Base-by-base conservation (phyloP, 305 asterid genomes). In the Fraxinus sp. region DNA sequence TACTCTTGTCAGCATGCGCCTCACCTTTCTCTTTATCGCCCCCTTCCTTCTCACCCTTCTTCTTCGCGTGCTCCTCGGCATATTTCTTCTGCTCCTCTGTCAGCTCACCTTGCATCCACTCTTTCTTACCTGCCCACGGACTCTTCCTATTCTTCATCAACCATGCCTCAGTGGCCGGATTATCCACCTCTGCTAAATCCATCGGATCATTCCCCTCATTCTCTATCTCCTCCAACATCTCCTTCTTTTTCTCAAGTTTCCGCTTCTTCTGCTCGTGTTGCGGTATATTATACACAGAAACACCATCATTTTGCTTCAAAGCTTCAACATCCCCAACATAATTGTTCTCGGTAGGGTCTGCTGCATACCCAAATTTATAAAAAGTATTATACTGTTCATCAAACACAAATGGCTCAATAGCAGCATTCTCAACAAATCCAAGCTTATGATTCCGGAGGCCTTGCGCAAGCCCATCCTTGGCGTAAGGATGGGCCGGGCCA, bases 81-180 rank as follows among this genome's bases (percentile, higher is more conserved):
- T 96, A 96, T 88, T 93, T 96, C 93, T 93, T 94, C 87, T 96
- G 98, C 90, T 96, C 98, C 89, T 96, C 99, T 0, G 97, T 92
- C 84, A 96, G 85, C 85, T 94, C 98, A 0, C 79, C 93, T 66
- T 93, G 95, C 75, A 91, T 76, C 86, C 92, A 93, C 33, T 96
- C 97, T 82, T 85, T 93, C 97, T 90, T 92, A 83, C 99, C 98
- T 0, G 98, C 88, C 99, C 98, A 96, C 1, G 98, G 99, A 52
- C 98, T 94, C 95, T 92, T 94, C 89, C 97, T 86, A 78, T 96
- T 96, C 94, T 84, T 96, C 94, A 88, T 88, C 88, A 96, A 85
- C 99, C 99, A 96, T 0, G 90, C 84, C 26, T 96, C 98, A 0
- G 93, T 91, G 0, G 99, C 87, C 0, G 99, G 98, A 89, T 96